These are phyloP conservation scores for Alternaria angustiovoidea DNA, from an alignment of 2,329 filamentous ascomycete species.

Conservation along the genomic window DNA sequence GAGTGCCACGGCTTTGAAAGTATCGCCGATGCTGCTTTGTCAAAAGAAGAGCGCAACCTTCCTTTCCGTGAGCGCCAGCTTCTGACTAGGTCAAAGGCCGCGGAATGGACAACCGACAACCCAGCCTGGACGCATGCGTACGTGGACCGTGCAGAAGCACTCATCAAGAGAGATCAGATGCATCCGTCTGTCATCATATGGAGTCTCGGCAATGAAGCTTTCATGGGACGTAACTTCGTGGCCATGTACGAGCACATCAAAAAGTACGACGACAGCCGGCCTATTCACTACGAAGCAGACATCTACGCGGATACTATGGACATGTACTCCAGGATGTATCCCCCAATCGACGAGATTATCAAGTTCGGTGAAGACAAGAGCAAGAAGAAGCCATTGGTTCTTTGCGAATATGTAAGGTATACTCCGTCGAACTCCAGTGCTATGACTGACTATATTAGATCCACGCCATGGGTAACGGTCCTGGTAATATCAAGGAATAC, in stretches of 20 bases:
- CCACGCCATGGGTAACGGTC: slow-evolving; percentile 78
- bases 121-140: slow-evolving; percentile 70
- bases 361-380: slow-evolving; percentile 54
- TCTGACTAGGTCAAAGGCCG: slow-evolving; percentile 63
- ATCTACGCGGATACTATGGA: slow-evolving; percentile 66
- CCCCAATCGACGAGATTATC: slow-evolving; percentile 61
- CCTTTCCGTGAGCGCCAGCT: slow-evolving; percentile 69
- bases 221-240: slow-evolving; percentile 72
- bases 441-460: slow-evolving; percentile 27
- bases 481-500: slow-evolving; percentile 74
- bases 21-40: slow-evolving; percentile 43
- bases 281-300: slow-evolving; percentile 74
- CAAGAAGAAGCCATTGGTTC: slow-evolving; percentile 63
- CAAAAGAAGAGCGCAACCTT: slow-evolving; percentile 49
- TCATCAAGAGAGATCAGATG: slow-evolving; percentile 75
- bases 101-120: slow-evolving; percentile 68
- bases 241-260: slow-evolving; percentile 73
- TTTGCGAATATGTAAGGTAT: slow-evolving; percentile 59
- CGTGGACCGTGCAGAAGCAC: slow-evolving; percentile 69
- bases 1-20: slow-evolving; percentile 58
- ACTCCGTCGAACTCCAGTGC: not conserved
- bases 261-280: slow-evolving; percentile 63
- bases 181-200: slow-evolving; percentile 75
- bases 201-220: slow-evolving; percentile 77
- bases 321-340: slow-evolving; percentile 75